These are phyloP conservation scores for Saccharomyces mikatae DNA, from an alignment of 805 yeast genomes.

Conservation along the genomic window DNA sequence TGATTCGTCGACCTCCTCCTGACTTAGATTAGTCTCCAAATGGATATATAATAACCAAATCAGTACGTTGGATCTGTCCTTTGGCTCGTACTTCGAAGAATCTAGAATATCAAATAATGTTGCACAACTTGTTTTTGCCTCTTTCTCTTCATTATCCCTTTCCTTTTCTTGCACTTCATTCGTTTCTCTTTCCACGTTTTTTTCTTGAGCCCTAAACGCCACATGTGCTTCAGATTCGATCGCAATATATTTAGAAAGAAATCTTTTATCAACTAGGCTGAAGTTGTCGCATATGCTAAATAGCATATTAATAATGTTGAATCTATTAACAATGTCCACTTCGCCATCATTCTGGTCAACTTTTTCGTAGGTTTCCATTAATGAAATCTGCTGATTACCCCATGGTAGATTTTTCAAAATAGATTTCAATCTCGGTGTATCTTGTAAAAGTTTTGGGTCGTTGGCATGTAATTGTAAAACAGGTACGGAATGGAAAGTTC, in stretches of 20 bases:
- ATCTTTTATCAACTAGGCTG: conserved; percentile 38
- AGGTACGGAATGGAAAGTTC: conserved; percentile 93
- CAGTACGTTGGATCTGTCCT: conserved; percentile 60
- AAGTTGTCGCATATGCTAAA: conserved; percentile 65
- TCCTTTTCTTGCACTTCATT: conserved; percentile 8
- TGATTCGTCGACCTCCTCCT: conserved; percentile 36
- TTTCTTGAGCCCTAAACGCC: conserved; percentile 3
- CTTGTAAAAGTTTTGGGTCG: conserved; percentile 74
- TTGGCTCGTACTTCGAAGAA: conserved; percentile 51
- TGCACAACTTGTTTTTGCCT: conserved; percentile 9
- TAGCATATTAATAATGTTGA: conserved; percentile 68
- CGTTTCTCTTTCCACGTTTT: neutral
- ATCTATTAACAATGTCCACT: conserved; percentile 36
- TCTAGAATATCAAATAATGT: conserved; percentile 71
- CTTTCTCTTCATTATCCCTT: conserved; percentile 10
- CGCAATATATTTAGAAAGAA: conserved; percentile 19
- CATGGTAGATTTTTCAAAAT: conserved; percentile 50
- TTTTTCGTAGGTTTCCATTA: conserved; percentile 67
- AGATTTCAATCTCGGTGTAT: conserved; percentile 87
- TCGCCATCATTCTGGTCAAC: conserved; percentile 41
- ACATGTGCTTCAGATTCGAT: conserved; percentile 12
- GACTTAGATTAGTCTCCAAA: conserved; percentile 60
- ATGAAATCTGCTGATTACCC: conserved; percentile 22
- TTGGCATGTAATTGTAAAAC: conserved; percentile 51
- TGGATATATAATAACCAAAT: conserved; percentile 80